Conservation (phyloP, 2,329 filamentous ascomycete species). For the Dactylellina drechsleri region DNA sequence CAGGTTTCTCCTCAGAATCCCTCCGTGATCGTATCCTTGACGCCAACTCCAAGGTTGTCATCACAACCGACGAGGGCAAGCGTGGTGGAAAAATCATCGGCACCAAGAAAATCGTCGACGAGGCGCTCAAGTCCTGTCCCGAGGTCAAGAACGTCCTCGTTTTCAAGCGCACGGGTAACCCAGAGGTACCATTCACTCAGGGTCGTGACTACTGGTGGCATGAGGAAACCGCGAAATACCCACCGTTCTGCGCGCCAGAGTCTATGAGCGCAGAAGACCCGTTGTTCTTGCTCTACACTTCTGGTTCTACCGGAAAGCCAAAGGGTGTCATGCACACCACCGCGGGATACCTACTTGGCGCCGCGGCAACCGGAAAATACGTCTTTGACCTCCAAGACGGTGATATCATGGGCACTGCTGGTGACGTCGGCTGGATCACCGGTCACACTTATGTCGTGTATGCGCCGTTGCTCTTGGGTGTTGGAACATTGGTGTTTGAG, state of each 20-base stretch:
- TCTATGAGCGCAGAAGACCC: conserved; percentile 92
- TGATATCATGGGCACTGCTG: conserved; percentile 96
- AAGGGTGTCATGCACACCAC: conserved; percentile 99
- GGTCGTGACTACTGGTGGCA: conserved; percentile 98
- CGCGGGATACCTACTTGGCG: conserved; percentile 91
- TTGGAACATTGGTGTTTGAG: conserved; percentile 95
- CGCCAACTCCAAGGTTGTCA: conserved; percentile 88
- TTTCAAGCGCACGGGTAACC: conserved; percentile 89
- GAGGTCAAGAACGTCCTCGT: conserved; percentile 86
- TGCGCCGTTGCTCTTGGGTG: conserved; percentile 88
- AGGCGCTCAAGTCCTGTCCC: conserved; percentile 94
- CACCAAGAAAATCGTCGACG: conserved; percentile 99
- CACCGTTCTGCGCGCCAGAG: conserved; percentile 88
- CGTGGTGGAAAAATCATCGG: conserved; percentile 96
- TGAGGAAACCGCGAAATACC: conserved; percentile 97
- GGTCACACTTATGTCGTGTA: conserved; percentile 99
- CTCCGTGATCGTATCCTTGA: conserved; percentile 94
- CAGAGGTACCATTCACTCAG: conserved; percentile 85
- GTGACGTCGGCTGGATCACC: conserved; percentile 98
- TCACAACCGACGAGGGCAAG: conserved; percentile 97
- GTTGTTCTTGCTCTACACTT: conserved; percentile 96
- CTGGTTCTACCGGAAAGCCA: conserved; percentile 96
- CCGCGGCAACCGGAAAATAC: conserved; percentile 94
- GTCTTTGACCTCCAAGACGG: conserved; percentile 97
- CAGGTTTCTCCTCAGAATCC: conserved; percentile 95